Base-by-base conservation (phyloP, 371 early-diverging fungal genomes). In the Massospora cicadina region DNA sequence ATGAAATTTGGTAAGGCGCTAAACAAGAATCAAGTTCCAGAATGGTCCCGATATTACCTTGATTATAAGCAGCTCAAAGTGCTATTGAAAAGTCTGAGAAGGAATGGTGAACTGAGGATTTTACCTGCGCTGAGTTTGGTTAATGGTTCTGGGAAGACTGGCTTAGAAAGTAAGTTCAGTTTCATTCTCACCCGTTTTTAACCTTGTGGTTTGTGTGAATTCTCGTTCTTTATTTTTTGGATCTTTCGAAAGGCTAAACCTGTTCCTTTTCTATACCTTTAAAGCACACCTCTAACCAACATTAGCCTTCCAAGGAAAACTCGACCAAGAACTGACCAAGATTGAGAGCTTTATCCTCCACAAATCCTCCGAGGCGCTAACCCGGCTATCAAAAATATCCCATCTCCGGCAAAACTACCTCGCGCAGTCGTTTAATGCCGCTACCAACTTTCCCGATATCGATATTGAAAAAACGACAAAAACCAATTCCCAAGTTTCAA, bases 1-100 rank as follows among this genome's bases (percentile, higher is more conserved):
- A 84, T 87, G 86, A 87, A 87, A 74, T 87, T 86, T 69, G 85
- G 87, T 66, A 84, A 84, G 66, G 77, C 80, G 2, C 67, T 84
- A 1, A 55, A 72, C 54, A 71, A 75, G 60, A 81, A 78, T 66
- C 83, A 84, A 69, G 77, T 81, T 65, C 82, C 84, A 58, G 87
- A 86, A 68, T 86, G 87, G 87, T 74, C 79, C 30, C 74, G 72
- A 69, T 70, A 67, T 62, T 86, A 86, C 54, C 59, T 86, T 25
- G 71, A 74, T 10, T 85, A 85, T 71, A 87, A 87, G 66, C 66
- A 76, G 1, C 75, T 85, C 17, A 87, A 87, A 66, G 75, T 76
- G 59, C 71, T 75, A n/a, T 82, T 87, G 68, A 83, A 82, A 63
- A 73, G 76, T 63, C 77, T 79, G 1, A 70, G 72, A 17, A 69